Evolutionary conservation across 768 basidiomycete genomes (phyloP).

Genomic region (Psilocybe cyanescens): DNA sequence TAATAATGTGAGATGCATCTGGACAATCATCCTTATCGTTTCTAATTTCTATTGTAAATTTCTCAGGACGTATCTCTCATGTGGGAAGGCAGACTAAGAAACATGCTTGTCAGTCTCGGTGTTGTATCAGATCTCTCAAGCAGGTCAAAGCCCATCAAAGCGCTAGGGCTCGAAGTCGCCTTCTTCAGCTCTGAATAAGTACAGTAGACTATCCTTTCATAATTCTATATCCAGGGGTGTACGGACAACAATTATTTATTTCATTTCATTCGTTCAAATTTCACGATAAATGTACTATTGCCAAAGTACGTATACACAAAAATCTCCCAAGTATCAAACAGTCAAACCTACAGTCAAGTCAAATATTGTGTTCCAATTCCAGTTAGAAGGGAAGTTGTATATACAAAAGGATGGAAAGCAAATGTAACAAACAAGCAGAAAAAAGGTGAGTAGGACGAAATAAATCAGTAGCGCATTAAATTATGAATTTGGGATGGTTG

Average conservation of each 20-base stretch:
- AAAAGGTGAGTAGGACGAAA: not conserved
- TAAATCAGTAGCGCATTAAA: not conserved
- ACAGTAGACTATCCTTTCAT: not conserved
- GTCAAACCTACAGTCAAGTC: not conserved
- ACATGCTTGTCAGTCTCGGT: slow-evolving; percentile 88
- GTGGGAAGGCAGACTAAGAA: slow-evolving; percentile 92
- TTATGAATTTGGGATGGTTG: not conserved
- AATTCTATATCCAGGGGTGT: not conserved
- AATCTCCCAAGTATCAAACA: not conserved
- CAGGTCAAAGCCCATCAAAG: slow-evolving; percentile 84
- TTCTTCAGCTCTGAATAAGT: slow-evolving; percentile 76
- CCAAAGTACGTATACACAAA: not conserved
- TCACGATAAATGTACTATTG: not conserved
- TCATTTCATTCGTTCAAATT: not conserved
- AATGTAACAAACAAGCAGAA: not conserved
- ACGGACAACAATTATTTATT: not conserved
- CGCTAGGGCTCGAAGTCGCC: slow-evolving; percentile 90
- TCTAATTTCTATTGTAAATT: not conserved
- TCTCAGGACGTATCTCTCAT: slow-evolving; percentile 83
- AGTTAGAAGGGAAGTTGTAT: not conserved
- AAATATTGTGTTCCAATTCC: not conserved
- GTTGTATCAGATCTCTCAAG: slow-evolving; percentile 90
- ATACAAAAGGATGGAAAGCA: not conserved
- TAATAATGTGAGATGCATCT: slow-evolving; percentile 65
- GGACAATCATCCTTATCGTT: not conserved